Evolutionary conservation across 352 stramenopile genomes (phyloP), one percentile per base, ranked within the genome.

Genomic region (Phytophthora cactorum): DNA sequence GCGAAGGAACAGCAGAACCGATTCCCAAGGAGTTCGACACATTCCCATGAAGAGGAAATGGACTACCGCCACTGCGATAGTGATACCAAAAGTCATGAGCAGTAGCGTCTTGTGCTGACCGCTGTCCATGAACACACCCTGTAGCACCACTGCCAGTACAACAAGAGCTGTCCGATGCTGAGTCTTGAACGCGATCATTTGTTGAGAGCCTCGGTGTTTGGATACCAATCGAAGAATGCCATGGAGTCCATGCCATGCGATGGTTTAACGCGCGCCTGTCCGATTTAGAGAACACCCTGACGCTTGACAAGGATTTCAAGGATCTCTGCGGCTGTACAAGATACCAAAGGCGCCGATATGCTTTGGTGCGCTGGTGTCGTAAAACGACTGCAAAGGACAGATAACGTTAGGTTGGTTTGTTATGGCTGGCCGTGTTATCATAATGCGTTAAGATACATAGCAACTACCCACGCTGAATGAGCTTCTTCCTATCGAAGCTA

Each of bases 41-140:
- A 74, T 58, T 31, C 58, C 64, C 14, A 49, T 44, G 12, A 77
- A 67, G 10, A 14, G 29, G 27, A 5, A 15, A 22, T 56, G 52
- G 22, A 43, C n/a, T 11, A n/a, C 2, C 36, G 12, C 36, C 36
- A 65, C 46, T 31, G 32, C 43, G 34, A 68, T 27, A 3, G 38
- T 39, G 22, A 28, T 41, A 38, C 29, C 52, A 2, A 11, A 62
- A 31, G 22, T 44, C 25, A 51, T 5, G 7, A 72, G 3, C 11
- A 67, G 2, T 2, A 73, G 32, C 22, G 22, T 22, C 17, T 66
- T 27, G 4, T 25, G 59, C 28, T 64, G 59, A 8, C 17, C 46
- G 22, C 2, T 52, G 14, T 63, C 64, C 5, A 67, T 12, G 50
- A 53, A 56, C 25, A 59, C 39, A n/a, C 65, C 50, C 31, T 67